These are phyloP conservation scores for Ophiocordyceps camponoti-saundersi DNA, from an alignment of 2,329 filamentous ascomycete species.

Conservation along the genomic window DNA sequence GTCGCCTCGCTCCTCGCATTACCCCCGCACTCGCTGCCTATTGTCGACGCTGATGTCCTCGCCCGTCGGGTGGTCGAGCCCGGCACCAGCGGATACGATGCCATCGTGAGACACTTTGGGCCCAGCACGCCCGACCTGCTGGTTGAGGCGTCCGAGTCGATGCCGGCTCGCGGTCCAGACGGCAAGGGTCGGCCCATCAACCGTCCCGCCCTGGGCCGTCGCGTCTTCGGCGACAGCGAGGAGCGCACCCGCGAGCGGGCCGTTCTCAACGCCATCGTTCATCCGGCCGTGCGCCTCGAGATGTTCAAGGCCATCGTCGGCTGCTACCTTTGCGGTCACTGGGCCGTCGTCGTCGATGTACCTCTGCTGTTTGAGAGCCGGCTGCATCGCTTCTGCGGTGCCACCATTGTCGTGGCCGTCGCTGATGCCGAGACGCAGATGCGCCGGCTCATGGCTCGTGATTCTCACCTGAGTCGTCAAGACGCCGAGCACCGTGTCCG, in stretches of 20 bases:
- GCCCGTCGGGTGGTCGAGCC: slow-evolving; percentile 91
- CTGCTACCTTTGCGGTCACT: slow-evolving; percentile 57
- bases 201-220: slow-evolving; percentile 63
- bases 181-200: slow-evolving; percentile 64
- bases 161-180: slow-evolving; percentile 33
- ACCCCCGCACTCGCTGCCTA: slow-evolving; percentile 68
- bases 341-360: slow-evolving; percentile 86
- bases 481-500: slow-evolving; percentile 76
- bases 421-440: slow-evolving; percentile 69
- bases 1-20: slow-evolving; percentile 69
- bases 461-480: slow-evolving; percentile 62
- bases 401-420: slow-evolving; percentile 76
- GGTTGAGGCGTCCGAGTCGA: slow-evolving; percentile 34
- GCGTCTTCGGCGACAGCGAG: slow-evolving; percentile 69
- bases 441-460: slow-evolving; percentile 54
- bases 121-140: slow-evolving; percentile 76
- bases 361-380: slow-evolving; percentile 81
- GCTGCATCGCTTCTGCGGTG: slow-evolving; percentile 73
- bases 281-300: slow-evolving; percentile 71
- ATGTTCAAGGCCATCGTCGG: slow-evolving; percentile 62
- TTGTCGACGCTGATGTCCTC: slow-evolving; percentile 87
- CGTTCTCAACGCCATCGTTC: slow-evolving; percentile 77
- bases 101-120: slow-evolving; percentile 68
- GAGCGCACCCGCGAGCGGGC: slow-evolving; percentile 55
- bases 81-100: slow-evolving; percentile 66